Base-by-base conservation (phyloP, 2,329 filamentous ascomycete genomes). In the Colletotrichum gigasporum region DNA sequence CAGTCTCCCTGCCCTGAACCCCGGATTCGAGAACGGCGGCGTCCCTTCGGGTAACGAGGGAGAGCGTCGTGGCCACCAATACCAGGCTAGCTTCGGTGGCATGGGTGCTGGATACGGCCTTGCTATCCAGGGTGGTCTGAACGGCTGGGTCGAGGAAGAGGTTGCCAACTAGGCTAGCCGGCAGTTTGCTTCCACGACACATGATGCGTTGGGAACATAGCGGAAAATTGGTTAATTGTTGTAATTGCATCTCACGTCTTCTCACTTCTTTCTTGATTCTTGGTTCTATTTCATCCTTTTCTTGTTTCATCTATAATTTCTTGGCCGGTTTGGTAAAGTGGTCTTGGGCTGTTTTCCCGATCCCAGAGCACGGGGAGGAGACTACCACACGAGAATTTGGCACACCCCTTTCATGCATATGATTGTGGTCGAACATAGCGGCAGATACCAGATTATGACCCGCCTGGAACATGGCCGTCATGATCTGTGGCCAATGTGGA, bases 1-100 rank as follows among this genome's bases (percentile, higher is more conserved):
- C 64, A 97, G 94, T 75, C 82, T 99, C 72, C 96, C 96, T 1
- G 88, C 86, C 5, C 84, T 91, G 56, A 88, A 87, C 0, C 87
- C 87, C 16, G 86, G 85, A 14, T 87, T 88, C 57, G 86, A 89
- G 75, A 89, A 89, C 55, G 85, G 85, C 42, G 82, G 82, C 14
- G 79, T 78, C 66, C 76, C 76, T 32, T 80, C 76, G 5, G 71
- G 71, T 16, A 76, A 78, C 54, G 84, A 85, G 24, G 82, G 82
- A 37, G 84, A 87, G 75, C 84, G 88, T 56, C 82, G 87, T 60
- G 87, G 88, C 10, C 88, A 91, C 71, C 87, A 90, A 68, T 91
- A 90, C 75, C 87, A 90, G 75, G 82, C 83, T 28, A 88, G 85
- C 76, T 90, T 83, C 63, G 83, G 86, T 63, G 86, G 86, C 24